Evolutionary conservation across 2,329 filamentous ascomycete species (phyloP).

Genomic region (Paracorniculantispora psalliotae): DNA sequence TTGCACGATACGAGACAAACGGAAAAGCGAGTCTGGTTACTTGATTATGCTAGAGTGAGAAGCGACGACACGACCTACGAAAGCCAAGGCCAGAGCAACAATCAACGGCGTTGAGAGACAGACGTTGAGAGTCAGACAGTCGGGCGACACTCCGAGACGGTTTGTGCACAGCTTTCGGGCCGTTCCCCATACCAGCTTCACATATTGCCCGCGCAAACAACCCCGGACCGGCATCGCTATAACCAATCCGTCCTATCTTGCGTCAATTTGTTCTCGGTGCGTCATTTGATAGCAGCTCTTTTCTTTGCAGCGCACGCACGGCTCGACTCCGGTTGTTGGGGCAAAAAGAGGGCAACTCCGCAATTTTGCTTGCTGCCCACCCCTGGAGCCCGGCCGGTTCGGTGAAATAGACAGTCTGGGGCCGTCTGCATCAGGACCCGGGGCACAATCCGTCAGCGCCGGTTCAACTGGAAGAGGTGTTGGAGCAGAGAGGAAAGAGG

Average conservation of each 20-base stretch:
- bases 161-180: constrained; percentile 8
- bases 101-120: neutral
- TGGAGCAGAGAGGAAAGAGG: no score
- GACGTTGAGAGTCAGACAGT: no score
- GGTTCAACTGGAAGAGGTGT: neutral
- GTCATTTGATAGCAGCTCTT: constrained; percentile 3
- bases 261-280: neutral
- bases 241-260: neutral
- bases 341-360: constrained; percentile 5
- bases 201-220: neutral
- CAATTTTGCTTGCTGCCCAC: neutral
- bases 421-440: neutral
- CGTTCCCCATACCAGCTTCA: constrained; percentile 6
- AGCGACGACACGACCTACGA: neutral
- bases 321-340: neutral
- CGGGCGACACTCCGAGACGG: neutral
- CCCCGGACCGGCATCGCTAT: neutral
- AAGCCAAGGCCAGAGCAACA: neutral
- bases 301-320: neutral
- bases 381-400: constrained; percentile 5
- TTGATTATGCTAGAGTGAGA: neutral
- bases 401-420: constrained; percentile 5
- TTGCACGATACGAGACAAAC: neutral
- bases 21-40: neutral
- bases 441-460: neutral